These are phyloP conservation scores for Ilyonectria robusta DNA, from an alignment of 2,329 filamentous ascomycete genomes.

Conservation along the genomic window DNA sequence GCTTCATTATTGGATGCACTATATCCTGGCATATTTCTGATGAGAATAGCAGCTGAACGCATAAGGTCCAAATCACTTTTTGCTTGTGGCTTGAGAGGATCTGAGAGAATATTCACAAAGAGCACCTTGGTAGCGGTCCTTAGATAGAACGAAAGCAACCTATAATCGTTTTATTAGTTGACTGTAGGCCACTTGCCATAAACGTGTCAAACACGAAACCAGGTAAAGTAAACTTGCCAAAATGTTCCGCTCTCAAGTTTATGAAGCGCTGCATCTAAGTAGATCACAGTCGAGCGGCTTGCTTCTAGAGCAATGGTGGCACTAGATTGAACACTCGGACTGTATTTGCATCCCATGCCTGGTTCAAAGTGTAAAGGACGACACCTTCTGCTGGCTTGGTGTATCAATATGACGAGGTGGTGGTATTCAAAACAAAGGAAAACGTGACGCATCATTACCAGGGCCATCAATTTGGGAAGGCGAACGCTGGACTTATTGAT, in stretches of 20 bases:
- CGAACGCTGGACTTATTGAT: slow-evolving; percentile 37
- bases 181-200: too few species aligned
- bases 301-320: slow-evolving; percentile 68
- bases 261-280: slow-evolving; percentile 59
- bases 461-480: slow-evolving; percentile 44
- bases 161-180: slow-evolving; percentile 41
- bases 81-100: slow-evolving; percentile 61
- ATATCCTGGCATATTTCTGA: slow-evolving; percentile 56
- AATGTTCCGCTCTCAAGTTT: slow-evolving; percentile 63
- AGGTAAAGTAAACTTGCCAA: slow-evolving; percentile 56
- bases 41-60: slow-evolving; percentile 57
- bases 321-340: slow-evolving; percentile 57
- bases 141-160: slow-evolving; percentile 70
- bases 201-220: background rate
- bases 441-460: slow-evolving; percentile 62
- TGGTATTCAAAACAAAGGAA: slow-evolving; percentile 70
- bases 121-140: slow-evolving; percentile 67
- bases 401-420: slow-evolving; percentile 68
- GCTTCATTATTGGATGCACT: slow-evolving; percentile 51
- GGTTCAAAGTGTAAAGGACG: slow-evolving; percentile 7
- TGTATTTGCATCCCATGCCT: slow-evolving; percentile 7
- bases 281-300: slow-evolving; percentile 68
- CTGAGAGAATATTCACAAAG: slow-evolving; percentile 67
- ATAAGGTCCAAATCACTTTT: slow-evolving; percentile 63
- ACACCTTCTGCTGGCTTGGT: slow-evolving; percentile 65